Evolutionary conservation across 331 rosid genomes (phyloP), one percentile per base, ranked within the genome.

Genomic region (Stylosanthes scabra): DNA sequence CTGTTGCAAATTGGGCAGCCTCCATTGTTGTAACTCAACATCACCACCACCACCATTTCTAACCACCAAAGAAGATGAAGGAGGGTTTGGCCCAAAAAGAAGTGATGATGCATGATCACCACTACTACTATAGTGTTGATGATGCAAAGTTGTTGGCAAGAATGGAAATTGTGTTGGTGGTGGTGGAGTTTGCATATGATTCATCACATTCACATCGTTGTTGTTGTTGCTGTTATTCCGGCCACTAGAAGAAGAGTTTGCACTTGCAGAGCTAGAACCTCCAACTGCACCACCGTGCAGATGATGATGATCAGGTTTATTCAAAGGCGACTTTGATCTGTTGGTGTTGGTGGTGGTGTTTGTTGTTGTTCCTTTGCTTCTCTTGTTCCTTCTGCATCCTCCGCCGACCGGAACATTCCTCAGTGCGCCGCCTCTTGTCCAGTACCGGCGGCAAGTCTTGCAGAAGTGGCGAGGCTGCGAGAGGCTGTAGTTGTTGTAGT

Each of bases 401-500:
- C 98, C 98, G 1, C 98, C 98, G 0, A 94, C 97, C 0, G 98
- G 98, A 11, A 94, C 98, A 64, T 78, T 94, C 57, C 98, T 80
- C 31, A 94, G 83, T 6, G 97, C 91, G 44, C 98, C 98, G 0
- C 98, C 98, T 59, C 84, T 82, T 0, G 98, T 94, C 98, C 98
- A 94, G 77, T 94, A 94, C 1, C 98, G 96, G 5, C 97, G 86
- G 34, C 98, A 94, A 12, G 93, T 84, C 86, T 91, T 91, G 86
- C 98, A 94, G 64, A 88, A 91, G 87, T 94, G 98, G 4, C 98
- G 94, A 0, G 97, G 98, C 82, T 93, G 98, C 1, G 97, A 76
- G 1, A 85, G 90, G 55, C 76, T 93, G 79, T 93, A 93, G 56
- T 93, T 93, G 81, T 91, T 93, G 83, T 86, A 91, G 85, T 91